Percentiles rank a stretch among this genome's conserved stretches.
These are phyloP conservation scores for Pontederia paniculata DNA, from an alignment of 176 grass and related monocot genomes.

Conservation along the genomic window DNA sequence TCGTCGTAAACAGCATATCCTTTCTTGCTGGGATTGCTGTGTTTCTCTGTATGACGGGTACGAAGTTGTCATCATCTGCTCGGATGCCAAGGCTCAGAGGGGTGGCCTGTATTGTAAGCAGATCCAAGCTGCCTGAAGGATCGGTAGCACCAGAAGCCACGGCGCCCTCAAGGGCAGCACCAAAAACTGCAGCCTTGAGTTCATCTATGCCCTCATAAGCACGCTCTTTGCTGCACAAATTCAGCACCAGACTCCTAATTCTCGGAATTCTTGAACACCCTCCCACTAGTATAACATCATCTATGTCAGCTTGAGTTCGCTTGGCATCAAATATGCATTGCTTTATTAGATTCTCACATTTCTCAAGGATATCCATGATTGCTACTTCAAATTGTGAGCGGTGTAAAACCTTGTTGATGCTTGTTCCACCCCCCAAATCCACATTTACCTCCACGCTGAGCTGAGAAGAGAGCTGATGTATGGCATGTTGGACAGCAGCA, in stretches of 20 bases:
- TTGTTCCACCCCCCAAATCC: conserved; percentile 28
- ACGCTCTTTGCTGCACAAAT: conserved; percentile 36
- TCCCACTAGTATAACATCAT: conserved; percentile 58
- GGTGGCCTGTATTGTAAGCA: conserved; percentile 47
- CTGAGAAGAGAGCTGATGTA: conserved; percentile 39
- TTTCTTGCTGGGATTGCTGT: conserved; percentile 45
- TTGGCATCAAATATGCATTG: conserved; percentile 48
- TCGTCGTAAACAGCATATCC: conserved; percentile 41
- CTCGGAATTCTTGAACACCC: conserved; percentile 47
- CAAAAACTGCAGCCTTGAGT: conserved; percentile 48
- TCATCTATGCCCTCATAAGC: conserved; percentile 32
- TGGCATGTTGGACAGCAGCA: conserved; percentile 48
- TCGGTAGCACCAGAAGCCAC: conserved; percentile 47
- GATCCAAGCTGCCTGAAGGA: conserved; percentile 41
- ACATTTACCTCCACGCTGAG: conserved; percentile 28
- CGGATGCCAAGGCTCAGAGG: conserved; percentile 51
- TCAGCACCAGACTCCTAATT: conserved; percentile 44
- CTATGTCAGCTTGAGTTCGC: conserved; percentile 27
- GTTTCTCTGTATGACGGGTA: conserved; percentile 37
- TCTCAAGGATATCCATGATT: conserved; percentile 33
- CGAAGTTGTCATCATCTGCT: conserved; percentile 9
- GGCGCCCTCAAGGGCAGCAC: conserved; percentile 57
- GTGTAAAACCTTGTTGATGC: conserved; percentile 22
- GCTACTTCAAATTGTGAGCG: conserved; percentile 43
- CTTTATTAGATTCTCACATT: conserved; percentile 36